phyloP scores from a whole-genome alignment of 2,329 filamentous ascomycete species.

The Penicillium concentricum region DNA sequence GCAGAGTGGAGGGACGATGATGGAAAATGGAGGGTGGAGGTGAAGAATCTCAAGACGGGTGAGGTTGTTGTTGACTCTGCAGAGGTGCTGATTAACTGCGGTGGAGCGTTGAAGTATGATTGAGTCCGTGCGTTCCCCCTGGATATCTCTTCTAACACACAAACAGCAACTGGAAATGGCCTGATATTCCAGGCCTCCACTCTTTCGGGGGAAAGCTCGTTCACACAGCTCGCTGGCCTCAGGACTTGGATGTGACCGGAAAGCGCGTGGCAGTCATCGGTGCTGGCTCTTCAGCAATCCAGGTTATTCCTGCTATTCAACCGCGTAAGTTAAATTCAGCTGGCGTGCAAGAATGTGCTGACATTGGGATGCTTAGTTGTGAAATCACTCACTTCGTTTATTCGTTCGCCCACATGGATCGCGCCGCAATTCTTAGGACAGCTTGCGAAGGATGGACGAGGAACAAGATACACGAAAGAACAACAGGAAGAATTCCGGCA shows the following conservation, averaged over 20 bases:
- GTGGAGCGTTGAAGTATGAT: neutral
- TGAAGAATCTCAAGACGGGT: neutral
- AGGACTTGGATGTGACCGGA: slow-evolving; percentile 24
- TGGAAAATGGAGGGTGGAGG: neutral
- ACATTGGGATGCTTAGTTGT: neutral
- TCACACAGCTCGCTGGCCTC: slow-evolving; percentile 33
- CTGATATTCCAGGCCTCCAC: slow-evolving; percentile 25
- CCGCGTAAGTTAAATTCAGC: neutral
- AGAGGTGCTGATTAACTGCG: neutral
- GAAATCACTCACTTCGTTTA: neutral
- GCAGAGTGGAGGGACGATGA: neutral
- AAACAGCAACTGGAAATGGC: neutral
- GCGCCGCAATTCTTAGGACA: neutral
- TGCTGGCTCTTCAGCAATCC: neutral
- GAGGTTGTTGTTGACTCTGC: neutral
- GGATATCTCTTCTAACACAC: neutral
- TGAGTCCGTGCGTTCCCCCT: neutral
- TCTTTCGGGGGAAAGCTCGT: slow-evolving; percentile 35
- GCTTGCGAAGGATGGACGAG: neutral
- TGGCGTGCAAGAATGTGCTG: neutral
- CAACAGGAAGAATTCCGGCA: neutral
- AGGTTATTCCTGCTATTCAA: neutral
- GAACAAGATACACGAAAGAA: neutral
- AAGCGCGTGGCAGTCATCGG: slow-evolving; percentile 26
- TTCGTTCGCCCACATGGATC: neutral